Evolutionary conservation across 345 rosid genomes (phyloP).

Genomic region (Orychophragmus violaceus): DNA sequence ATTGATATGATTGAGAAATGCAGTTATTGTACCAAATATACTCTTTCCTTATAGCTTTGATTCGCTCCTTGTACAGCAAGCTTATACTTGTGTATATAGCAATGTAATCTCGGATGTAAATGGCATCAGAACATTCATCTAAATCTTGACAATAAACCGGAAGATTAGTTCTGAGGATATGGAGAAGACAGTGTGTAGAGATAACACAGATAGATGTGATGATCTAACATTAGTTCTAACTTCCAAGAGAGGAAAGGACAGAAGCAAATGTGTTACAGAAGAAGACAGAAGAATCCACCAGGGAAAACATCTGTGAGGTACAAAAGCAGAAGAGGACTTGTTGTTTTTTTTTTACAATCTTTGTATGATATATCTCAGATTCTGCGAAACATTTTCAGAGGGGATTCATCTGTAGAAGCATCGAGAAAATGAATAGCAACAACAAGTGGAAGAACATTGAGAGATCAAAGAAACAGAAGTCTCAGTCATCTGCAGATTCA

Average conservation of each 20-base stretch:
- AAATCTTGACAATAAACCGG: no score
- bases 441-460: conserved; percentile 19
- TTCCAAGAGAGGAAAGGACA: conserved; percentile 29
- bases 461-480: conserved; percentile 14
- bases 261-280: conserved; percentile 39
- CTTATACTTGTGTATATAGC: no score
- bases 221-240: conserved; percentile 28
- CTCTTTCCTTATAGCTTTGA: no score
- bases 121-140: no score
- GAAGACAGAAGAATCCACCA: conserved; percentile 17
- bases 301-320: conserved; percentile 45
- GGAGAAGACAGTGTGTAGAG: background rate
- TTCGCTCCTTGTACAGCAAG: no score
- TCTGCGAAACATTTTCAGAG: conserved; percentile 15
- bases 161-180: background rate
- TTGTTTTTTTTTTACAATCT: background rate
- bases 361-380: background rate
- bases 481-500: conserved; percentile 16
- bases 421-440: background rate
- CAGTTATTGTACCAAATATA: no score
- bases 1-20: no score
- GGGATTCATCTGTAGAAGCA: background rate
- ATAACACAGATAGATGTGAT: conserved; percentile 15
- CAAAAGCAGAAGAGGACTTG: conserved; percentile 3
- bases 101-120: no score